Evolutionary conservation across 371 early-diverging fungal species (phyloP).

Genomic region (Actinomucor elegans): DNA sequence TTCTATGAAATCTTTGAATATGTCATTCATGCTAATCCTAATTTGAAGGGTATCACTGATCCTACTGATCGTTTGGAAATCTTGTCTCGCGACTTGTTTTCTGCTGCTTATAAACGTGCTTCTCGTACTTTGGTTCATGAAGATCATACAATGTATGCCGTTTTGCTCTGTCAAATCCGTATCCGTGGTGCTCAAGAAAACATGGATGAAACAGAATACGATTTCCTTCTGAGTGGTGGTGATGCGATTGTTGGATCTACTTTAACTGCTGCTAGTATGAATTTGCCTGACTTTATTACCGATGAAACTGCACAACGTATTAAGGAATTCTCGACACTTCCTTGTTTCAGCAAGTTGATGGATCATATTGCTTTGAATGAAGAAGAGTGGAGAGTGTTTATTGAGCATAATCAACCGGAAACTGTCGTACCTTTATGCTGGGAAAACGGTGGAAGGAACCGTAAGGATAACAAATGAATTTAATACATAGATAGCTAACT

Average conservation of each 20-base stretch:
- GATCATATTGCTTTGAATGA: constrained; percentile 51
- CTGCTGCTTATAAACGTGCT: constrained; percentile 79
- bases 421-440: constrained; percentile 67
- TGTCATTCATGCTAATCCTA: constrained; percentile 80
- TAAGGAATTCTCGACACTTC: constrained; percentile 52
- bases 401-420: constrained; percentile 58
- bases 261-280: constrained; percentile 37
- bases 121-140: constrained; percentile 87
- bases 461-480: constrained; percentile 44
- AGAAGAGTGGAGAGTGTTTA: constrained; percentile 63
- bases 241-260: constrained; percentile 48
- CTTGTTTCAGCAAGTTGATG: constrained; percentile 56
- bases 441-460: constrained; percentile 43
- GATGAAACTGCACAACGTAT: constrained; percentile 63
- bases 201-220: constrained; percentile 75
- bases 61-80: constrained; percentile 72
- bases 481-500: not conserved
- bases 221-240: constrained; percentile 65
- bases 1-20: constrained; percentile 93
- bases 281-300: constrained; percentile 56
- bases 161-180: constrained; percentile 87
- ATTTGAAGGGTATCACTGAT: constrained; percentile 72
- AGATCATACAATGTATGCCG: constrained; percentile 87
- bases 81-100: constrained; percentile 83
- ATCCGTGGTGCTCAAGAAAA: constrained; percentile 59